A percentile compares a stretch with the other conserved stretches of the same genome.
Evolutionary conservation across 2,329 filamentous ascomycete genomes (phyloP).

Genomic region (Colletotrichum cordylinicola): DNA sequence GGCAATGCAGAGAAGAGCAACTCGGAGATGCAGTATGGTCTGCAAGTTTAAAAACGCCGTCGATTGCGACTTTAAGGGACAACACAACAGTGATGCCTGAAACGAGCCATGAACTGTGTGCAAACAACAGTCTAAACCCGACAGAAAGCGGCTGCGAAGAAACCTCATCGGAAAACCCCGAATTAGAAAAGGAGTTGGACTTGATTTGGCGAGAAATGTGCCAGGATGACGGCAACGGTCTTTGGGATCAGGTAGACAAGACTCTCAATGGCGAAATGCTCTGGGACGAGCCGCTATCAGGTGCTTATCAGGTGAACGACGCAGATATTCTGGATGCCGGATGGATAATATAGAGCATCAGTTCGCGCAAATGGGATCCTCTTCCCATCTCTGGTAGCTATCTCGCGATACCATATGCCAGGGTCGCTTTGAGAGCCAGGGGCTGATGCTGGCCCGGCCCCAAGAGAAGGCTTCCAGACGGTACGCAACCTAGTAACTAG

Average conservation of each 20-base stretch:
- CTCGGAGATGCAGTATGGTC: not conserved
- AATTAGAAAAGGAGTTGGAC: not conserved
- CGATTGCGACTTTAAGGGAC: not conserved
- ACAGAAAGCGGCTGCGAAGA: not conserved
- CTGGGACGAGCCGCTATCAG: not conserved
- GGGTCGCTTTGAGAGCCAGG: not conserved
- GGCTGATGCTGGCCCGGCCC: no score
- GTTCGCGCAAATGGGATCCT: no score
- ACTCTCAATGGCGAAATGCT: not conserved
- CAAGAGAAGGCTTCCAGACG: no score
- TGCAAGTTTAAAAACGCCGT: not conserved
- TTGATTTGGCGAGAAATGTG: not conserved
- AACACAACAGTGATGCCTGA: not conserved
- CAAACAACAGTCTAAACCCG: not conserved
- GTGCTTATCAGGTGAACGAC: not conserved
- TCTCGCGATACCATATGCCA: not conserved
- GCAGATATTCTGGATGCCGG: not conserved
- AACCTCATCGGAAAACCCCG: not conserved
- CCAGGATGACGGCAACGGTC: not conserved
- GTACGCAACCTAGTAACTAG: no score
- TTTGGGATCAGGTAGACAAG: not conserved
- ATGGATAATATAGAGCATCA: not conserved
- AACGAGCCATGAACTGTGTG: not conserved
- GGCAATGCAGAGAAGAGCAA: not conserved
- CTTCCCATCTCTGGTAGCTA: not conserved